These are phyloP conservation scores for Colletotrichum sp. DNA, from an alignment of 2,329 filamentous ascomycete genomes.

Conservation along the genomic window DNA sequence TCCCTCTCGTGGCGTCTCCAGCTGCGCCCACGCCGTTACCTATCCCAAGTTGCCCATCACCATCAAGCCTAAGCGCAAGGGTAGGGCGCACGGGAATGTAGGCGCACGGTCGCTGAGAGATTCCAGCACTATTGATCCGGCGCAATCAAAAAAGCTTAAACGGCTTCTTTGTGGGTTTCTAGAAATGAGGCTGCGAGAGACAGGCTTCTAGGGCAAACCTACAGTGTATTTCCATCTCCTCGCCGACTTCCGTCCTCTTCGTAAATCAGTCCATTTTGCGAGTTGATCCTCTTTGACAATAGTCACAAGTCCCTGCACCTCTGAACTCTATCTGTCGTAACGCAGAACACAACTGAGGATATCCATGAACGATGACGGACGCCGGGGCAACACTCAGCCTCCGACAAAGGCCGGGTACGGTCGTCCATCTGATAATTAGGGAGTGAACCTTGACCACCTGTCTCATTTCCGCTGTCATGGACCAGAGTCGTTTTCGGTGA, in stretches of 20 bases:
- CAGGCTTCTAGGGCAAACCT: not conserved
- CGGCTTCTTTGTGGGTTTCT: not conserved
- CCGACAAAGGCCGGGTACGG: not conserved
- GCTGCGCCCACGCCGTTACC: not conserved
- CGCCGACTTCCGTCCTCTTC: not conserved
- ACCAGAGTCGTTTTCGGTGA: not conserved
- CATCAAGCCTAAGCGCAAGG: not conserved
- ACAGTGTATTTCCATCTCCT: not conserved
- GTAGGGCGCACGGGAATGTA: not conserved
- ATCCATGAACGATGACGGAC: not conserved
- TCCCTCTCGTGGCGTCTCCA: not conserved
- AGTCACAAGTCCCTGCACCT: not conserved
- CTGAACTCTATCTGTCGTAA: not conserved
- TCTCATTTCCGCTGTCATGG: not conserved
- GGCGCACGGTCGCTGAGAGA: not conserved
- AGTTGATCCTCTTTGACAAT: not conserved
- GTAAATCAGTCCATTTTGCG: not conserved
- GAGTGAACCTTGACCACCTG: not conserved
- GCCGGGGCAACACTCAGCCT: not conserved
- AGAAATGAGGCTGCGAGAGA: not conserved
- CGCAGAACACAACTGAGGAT: not conserved
- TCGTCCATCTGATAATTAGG: not conserved
- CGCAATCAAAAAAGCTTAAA: not conserved
- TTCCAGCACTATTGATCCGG: not conserved
- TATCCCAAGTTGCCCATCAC: not conserved